Evolutionary conservation across 225 moss, liverwort and hornwort species (phyloP), one percentile per base, ranked within the genome.

Genomic region (Marchantia polymorpha): DNA sequence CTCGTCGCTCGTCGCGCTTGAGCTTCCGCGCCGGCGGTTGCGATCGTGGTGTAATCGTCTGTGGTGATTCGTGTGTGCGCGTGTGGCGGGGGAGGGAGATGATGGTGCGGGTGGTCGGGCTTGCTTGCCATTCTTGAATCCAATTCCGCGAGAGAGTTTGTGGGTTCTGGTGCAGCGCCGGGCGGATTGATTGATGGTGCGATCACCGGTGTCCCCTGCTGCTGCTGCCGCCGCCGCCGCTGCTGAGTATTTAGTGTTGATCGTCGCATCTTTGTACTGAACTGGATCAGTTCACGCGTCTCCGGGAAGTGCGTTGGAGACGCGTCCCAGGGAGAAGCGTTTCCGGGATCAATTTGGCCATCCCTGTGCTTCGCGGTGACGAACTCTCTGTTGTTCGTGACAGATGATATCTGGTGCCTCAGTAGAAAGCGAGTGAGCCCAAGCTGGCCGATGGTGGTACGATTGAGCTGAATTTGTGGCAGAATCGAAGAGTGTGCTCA

Each of bases 391-490:
- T 30, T 30, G 54, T n/a, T 58, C 56, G 47, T 30, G 56, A 29
- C 23, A 30, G 0, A 25, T 73, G 23, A 72, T 51, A 3, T 73
- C 11, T 73, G 76, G 31, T 76, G 76, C 47, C 22, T 48, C 49
- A 63, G 77, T 63, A 15, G 48, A 64, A 63, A 13, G 77, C 64
- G 63, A 13, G 77, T 49, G 63, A 51, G 63, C 48, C n/a, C 77
- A 64, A 64, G 64, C 77, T 77, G 77, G 63, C 61, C 8, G 77
- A 64, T 51, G 77, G 63, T 64, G 49, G 22, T 64, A 22, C 64
- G 64, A 77, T 49, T 63, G 49, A 77, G 77, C 77, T 77, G 77
- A 61, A 64, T 49, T 64, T 17, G 30, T 56, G 55, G 56, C 31
- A 30, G 74, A 75, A 51, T 17, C 53, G 31, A 7, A 73, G 74